These are phyloP conservation scores for Fulvia fulva DNA, from an alignment of 2,329 filamentous ascomycete species.

Conservation along the genomic window DNA sequence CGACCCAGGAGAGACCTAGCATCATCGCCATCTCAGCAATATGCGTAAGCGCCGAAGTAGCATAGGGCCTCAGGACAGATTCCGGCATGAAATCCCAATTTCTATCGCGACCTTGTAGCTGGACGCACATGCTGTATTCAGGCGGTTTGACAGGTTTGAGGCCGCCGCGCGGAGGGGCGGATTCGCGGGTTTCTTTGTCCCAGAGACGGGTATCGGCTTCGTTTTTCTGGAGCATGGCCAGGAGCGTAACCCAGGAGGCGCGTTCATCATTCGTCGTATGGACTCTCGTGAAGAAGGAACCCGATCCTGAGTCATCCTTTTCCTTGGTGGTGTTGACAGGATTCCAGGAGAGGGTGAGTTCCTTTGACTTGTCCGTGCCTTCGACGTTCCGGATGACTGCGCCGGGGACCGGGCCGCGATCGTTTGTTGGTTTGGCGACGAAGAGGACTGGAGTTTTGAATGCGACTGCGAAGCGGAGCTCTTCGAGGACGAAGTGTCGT, in stretches of 20 bases:
- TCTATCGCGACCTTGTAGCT: slow-evolving; percentile 10
- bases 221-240: slow-evolving; percentile 9
- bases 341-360: slow-evolving; percentile 4
- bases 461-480: slow-evolving; percentile 13
- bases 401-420: slow-evolving; percentile 1
- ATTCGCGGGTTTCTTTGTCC: neutral
- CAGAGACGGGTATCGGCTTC: slow-evolving; percentile 6
- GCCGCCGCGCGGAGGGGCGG: neutral
- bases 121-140: slow-evolving; percentile 4
- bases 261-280: slow-evolving; percentile 11
- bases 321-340: neutral
- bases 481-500: slow-evolving; percentile 7
- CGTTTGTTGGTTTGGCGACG: slow-evolving; percentile 5
- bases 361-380: slow-evolving; percentile 1
- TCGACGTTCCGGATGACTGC: slow-evolving; percentile 1
- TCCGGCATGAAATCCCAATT: slow-evolving; percentile 17
- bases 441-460: slow-evolving; percentile 11
- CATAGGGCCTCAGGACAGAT: slow-evolving; percentile 7
- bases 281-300: neutral
- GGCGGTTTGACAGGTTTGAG: neutral
- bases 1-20: slow-evolving; percentile 10
- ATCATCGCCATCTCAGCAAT: slow-evolving; percentile 11
- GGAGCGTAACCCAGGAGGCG: slow-evolving; percentile 9
- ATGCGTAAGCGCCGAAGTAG: slow-evolving; percentile 9
- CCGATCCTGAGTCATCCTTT: slow-evolving; percentile 1